Percentiles rank a stretch among this genome's conserved stretches.
Conservation (phyloP, 176 grass and related monocot species). For the Cocos nucifera region DNA sequence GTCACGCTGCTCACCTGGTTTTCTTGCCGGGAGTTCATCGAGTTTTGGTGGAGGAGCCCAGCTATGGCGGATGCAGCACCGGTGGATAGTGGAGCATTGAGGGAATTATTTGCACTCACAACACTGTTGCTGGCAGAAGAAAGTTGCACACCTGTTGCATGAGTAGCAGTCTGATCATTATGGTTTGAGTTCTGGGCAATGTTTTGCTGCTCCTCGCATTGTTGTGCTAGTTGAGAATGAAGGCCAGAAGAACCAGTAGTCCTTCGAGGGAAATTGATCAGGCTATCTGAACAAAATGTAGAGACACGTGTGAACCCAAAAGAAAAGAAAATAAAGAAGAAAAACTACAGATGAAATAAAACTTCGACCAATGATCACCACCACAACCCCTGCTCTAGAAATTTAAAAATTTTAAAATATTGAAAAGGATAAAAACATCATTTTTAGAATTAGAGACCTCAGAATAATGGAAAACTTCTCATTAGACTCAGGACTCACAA, state of each 20-base stretch:
- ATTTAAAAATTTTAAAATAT: no score
- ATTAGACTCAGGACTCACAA: no score
- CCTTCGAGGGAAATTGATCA: conserved; percentile 26
- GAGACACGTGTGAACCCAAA: no score
- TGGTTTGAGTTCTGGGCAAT: conserved; percentile 2
- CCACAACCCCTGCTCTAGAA: no score
- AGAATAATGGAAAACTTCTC: no score
- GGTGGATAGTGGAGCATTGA: conserved; percentile 7
- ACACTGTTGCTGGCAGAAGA: conserved; percentile 11
- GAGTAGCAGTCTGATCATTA: conserved; percentile 2
- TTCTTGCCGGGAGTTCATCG: conserved; percentile 12
- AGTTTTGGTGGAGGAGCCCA: conserved; percentile 16
- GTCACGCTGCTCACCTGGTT: conserved; percentile 1
- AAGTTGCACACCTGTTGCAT: conserved; percentile 9
- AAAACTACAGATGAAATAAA: not conserved
- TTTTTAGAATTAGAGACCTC: no score
- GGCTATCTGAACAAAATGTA: conserved; percentile 21
- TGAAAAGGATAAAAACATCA: no score
- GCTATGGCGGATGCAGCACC: conserved; percentile 7
- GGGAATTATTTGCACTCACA: conserved; percentile 7
- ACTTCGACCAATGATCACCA: not conserved
- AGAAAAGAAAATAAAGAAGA: not conserved
- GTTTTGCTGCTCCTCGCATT: conserved; percentile 13
- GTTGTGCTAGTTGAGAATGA: conserved; percentile 12
- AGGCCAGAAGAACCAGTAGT: not conserved